Percentiles rank a stretch among this genome's conserved stretches.
phyloP scores from a whole-genome alignment of 2,329 filamentous ascomycete genomes.

The Pseudocercospora vitis region DNA sequence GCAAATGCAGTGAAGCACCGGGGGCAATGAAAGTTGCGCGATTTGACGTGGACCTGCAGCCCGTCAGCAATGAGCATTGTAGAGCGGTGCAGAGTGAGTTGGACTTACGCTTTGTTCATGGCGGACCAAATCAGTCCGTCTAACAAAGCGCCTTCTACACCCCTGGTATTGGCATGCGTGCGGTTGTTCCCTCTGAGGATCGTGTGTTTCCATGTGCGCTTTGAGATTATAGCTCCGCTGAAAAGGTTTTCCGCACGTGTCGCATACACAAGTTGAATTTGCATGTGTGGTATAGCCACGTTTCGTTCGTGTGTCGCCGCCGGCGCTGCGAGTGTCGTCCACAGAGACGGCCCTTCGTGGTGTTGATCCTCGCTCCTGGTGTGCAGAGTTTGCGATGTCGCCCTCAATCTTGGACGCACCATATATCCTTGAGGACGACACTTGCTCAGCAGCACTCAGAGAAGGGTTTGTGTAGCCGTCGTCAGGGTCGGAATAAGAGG shows the following conservation, averaged over 20 bases:
- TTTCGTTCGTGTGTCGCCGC: slow-evolving; percentile 25
- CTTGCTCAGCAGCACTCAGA: slow-evolving; percentile 8
- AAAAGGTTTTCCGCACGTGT: slow-evolving; percentile 75
- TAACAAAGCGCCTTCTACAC: slow-evolving; percentile 75
- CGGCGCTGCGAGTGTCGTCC: slow-evolving; percentile 6
- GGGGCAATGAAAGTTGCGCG: slow-evolving; percentile 67
- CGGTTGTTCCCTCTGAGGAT: slow-evolving; percentile 69
- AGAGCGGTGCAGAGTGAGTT: slow-evolving; percentile 33
- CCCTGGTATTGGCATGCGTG: slow-evolving; percentile 64
- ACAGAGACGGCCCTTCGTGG: slow-evolving; percentile 12
- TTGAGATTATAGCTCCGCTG: slow-evolving; percentile 84
- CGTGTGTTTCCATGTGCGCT: slow-evolving; percentile 81
- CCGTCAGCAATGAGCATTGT: slow-evolving; percentile 16
- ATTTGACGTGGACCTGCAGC: slow-evolving; percentile 67
- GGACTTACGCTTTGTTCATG: slow-evolving; percentile 55
- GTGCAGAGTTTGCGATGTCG: slow-evolving; percentile 8
- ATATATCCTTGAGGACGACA: background rate
- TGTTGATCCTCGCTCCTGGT: background rate
- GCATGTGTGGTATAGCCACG: slow-evolving; percentile 52
- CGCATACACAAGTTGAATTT: slow-evolving; percentile 71
- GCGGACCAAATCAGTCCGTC: slow-evolving; percentile 73
- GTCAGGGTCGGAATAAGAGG: slow-evolving; percentile 19
- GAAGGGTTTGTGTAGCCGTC: slow-evolving; percentile 20
- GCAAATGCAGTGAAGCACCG: slow-evolving; percentile 72
- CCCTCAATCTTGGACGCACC: background rate